Evolutionary conservation across 2,329 filamentous ascomycete genomes (phyloP).

Genomic region (Pleoardoris graminearum): DNA sequence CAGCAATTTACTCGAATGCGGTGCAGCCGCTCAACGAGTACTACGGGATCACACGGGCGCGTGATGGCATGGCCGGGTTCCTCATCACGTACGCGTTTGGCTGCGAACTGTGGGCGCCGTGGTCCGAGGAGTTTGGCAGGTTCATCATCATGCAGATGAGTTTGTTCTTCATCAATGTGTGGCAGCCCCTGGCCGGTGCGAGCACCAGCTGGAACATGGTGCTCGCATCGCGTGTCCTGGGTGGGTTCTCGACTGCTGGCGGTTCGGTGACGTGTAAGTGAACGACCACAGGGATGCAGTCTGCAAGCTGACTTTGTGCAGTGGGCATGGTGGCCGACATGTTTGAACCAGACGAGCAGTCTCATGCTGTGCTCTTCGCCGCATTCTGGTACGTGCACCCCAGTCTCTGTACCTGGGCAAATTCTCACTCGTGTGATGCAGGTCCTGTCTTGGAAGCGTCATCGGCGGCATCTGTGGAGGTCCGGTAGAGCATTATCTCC

Average conservation of each 20-base stretch:
- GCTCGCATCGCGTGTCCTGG: slow-evolving; percentile 57
- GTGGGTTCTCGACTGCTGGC: slow-evolving; percentile 55
- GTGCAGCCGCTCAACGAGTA: slow-evolving; percentile 57
- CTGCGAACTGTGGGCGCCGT: slow-evolving; percentile 78
- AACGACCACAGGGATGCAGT: background rate
- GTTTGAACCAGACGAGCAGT: slow-evolving; percentile 62
- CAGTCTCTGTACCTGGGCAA: too few species aligned
- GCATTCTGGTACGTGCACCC: slow-evolving; percentile 62
- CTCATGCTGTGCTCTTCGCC: slow-evolving; percentile 70
- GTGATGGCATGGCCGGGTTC: slow-evolving; percentile 11
- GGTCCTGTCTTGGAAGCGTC: slow-evolving; percentile 65
- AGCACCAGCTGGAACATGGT: slow-evolving; percentile 70
- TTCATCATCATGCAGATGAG: slow-evolving; percentile 72
- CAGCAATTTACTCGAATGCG: slow-evolving; percentile 57
- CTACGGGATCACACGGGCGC: slow-evolving; percentile 50
- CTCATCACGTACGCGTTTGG: slow-evolving; percentile 75
- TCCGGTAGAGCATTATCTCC: slow-evolving; percentile 67
- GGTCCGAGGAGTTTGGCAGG: slow-evolving; percentile 80
- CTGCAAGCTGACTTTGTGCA: slow-evolving; percentile 27
- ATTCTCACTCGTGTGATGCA: slow-evolving; percentile 49
- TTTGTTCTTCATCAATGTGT: slow-evolving; percentile 73
- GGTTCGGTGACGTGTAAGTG: slow-evolving; percentile 57
- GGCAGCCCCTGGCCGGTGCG: slow-evolving; percentile 59
- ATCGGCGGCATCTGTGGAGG: slow-evolving; percentile 79
- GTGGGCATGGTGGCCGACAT: slow-evolving; percentile 65